Evolutionary conservation across 352 stramenopile species (phyloP).

Genomic region (Globisporangium radiosum): DNA sequence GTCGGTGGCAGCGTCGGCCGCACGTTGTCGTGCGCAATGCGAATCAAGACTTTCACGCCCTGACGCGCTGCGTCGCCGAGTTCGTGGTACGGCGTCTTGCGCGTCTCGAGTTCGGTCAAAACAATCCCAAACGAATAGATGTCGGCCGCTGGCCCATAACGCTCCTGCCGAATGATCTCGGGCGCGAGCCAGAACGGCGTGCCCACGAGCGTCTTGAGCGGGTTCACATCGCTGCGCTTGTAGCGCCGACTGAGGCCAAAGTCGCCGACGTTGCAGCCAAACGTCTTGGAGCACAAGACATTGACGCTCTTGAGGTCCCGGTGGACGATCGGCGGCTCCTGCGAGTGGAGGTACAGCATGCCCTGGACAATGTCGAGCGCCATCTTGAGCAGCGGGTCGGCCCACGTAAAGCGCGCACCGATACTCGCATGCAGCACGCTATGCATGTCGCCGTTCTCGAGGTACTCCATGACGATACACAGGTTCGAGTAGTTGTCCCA

Average conservation of each 20-base stretch:
- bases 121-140: constrained; percentile 89
- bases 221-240: constrained; percentile 68
- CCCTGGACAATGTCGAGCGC: constrained; percentile 77
- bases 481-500: constrained; percentile 87
- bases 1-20: constrained; percentile 61
- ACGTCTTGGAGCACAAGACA: constrained; percentile 83
- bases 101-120: constrained; percentile 80
- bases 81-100: constrained; percentile 79
- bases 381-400: constrained; percentile 84
- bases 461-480: constrained; percentile 87
- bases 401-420: constrained; percentile 79
- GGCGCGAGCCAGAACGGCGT: constrained; percentile 86
- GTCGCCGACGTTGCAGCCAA: constrained; percentile 84
- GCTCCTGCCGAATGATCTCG: constrained; percentile 85
- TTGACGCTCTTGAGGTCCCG: constrained; percentile 88
- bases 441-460: constrained; percentile 89
- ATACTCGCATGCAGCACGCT: constrained; percentile 74
- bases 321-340: constrained; percentile 78
- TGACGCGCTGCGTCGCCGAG: constrained; percentile 7
- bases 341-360: constrained; percentile 86
- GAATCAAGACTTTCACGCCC: constrained; percentile 70
- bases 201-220: constrained; percentile 77
- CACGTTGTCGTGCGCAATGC: constrained; percentile 63
- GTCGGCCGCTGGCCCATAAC: constrained; percentile 70
- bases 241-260: constrained; percentile 82